phyloP scores from a whole-genome alignment of 2,329 filamentous ascomycete species.

The Alternaria dauci region DNA sequence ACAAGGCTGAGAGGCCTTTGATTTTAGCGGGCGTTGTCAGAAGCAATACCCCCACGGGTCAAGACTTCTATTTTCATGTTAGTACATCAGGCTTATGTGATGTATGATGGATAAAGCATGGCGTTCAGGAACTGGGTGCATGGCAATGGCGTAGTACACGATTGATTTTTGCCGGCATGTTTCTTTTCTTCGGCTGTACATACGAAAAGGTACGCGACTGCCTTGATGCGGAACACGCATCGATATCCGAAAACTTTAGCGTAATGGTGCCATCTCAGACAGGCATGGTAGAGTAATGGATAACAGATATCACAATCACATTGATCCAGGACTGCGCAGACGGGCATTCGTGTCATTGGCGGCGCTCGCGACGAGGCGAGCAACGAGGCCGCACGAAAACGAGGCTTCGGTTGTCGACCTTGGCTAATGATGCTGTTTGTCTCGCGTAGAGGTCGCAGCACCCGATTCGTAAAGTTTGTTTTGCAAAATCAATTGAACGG shows the following conservation, averaged over 20 bases:
- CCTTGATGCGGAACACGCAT: slow-evolving; percentile 9
- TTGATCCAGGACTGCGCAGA: background rate
- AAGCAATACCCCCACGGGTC: slow-evolving; percentile 37
- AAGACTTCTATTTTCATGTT: slow-evolving; percentile 36
- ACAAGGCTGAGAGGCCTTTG: slow-evolving; percentile 7
- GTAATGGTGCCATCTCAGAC: slow-evolving; percentile 14
- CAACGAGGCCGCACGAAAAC: background rate
- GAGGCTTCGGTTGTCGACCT: slow-evolving; percentile 1
- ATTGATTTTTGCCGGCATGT: slow-evolving; percentile 18
- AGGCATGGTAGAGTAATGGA: slow-evolving; percentile 15
- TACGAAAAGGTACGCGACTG: slow-evolving; percentile 10
- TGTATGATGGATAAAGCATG: slow-evolving; percentile 24
- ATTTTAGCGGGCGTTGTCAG: slow-evolving; percentile 37
- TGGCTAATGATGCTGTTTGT: slow-evolving; percentile 3
- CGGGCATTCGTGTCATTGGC: slow-evolving; percentile 5
- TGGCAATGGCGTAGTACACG: slow-evolving; percentile 26
- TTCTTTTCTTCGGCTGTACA: slow-evolving; percentile 19
- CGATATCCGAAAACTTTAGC: slow-evolving; percentile 17
- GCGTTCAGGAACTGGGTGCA: slow-evolving; percentile 33
- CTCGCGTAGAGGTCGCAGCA: slow-evolving; percentile 1
- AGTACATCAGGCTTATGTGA: slow-evolving; percentile 32
- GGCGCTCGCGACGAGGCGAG: slow-evolving; percentile 6
- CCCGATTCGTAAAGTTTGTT: slow-evolving; percentile 14
- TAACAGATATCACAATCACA: slow-evolving; percentile 11
- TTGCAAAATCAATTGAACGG: slow-evolving; percentile 8